Percentiles rank a stretch among this genome's conserved stretches.
phyloP scores from a whole-genome alignment of 805 yeast genomes.

The Candida sphagnicola region DNA sequence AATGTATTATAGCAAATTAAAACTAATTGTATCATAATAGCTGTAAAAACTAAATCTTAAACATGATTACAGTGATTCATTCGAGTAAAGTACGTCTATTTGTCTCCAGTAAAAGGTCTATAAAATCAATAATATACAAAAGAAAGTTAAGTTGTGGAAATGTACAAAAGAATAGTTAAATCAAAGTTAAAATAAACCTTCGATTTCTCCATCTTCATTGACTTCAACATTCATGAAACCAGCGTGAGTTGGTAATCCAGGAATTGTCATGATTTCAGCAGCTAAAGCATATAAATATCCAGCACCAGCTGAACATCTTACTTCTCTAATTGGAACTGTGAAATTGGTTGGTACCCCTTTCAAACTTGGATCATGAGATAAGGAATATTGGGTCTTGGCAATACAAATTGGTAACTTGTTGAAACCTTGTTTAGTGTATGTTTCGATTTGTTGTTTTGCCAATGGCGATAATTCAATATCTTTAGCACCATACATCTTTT shows the following conservation, averaged over 20 bases:
- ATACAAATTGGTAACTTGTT: conserved; percentile 77
- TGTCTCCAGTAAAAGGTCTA: background rate
- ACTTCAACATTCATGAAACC: conserved; percentile 88
- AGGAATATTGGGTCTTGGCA: conserved; percentile 82
- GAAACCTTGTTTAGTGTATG: conserved; percentile 71
- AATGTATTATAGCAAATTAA: conserved; percentile 3
- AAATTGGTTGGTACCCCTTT: conserved; percentile 83
- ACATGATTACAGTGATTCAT: background rate
- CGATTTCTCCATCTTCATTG: conserved; percentile 74
- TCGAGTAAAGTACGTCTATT: background rate
- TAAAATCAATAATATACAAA: conserved; percentile 4
- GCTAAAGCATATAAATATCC: conserved; percentile 83
- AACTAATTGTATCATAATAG: background rate
- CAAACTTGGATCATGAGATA: conserved; percentile 76
- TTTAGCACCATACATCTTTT: conserved; percentile 74
- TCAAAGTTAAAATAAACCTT: conserved; percentile 59
- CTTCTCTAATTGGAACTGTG: conserved; percentile 76
- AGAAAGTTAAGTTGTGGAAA: background rate
- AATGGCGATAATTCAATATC: conserved; percentile 64
- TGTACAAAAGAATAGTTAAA: background rate
- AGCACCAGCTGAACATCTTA: conserved; percentile 76
- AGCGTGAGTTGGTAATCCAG: conserved; percentile 81
- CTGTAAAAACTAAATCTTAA: too few species aligned
- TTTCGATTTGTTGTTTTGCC: conserved; percentile 66
- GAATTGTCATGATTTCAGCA: conserved; percentile 82